Evolutionary conservation across 495 filamentous ascomycete genomes (phyloP).

Genomic region (Entonaema liquescens): DNA sequence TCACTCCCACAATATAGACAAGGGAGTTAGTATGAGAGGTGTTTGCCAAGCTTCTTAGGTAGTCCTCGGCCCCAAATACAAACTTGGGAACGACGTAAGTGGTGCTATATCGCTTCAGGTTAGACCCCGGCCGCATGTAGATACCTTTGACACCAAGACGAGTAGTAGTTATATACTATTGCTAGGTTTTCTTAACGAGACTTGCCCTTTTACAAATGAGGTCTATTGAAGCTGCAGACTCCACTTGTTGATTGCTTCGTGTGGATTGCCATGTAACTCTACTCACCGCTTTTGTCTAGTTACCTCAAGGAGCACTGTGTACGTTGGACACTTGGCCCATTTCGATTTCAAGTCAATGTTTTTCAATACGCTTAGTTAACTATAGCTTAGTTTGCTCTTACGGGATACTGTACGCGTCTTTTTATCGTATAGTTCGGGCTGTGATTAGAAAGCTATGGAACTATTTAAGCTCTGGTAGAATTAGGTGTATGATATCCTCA

Average conservation of each 20-base stretch:
- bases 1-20: not conserved
- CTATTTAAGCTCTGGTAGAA: not conserved
- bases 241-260: not conserved
- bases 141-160: not conserved
- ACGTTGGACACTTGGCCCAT: not conserved
- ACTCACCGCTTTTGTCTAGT: not conserved
- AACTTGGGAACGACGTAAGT: not conserved
- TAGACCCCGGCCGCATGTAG: not conserved
- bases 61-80: not conserved
- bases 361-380: not conserved
- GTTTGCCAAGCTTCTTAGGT: not conserved
- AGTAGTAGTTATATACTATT: not conserved
- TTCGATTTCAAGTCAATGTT: not conserved
- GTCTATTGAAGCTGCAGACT: not conserved
- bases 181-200: not conserved
- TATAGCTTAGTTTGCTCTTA: not conserved
- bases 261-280: not conserved
- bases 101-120: not conserved
- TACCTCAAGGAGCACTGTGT: not conserved
- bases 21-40: not conserved
- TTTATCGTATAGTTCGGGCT: not conserved
- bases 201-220: not conserved
- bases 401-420: not conserved
- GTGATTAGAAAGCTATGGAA: not conserved
- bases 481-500: not conserved